Percentiles rank a stretch among this genome's conserved stretches.
Evolutionary conservation across 768 basidiomycete genomes (phyloP).

Genomic region (Collybia nuda): DNA sequence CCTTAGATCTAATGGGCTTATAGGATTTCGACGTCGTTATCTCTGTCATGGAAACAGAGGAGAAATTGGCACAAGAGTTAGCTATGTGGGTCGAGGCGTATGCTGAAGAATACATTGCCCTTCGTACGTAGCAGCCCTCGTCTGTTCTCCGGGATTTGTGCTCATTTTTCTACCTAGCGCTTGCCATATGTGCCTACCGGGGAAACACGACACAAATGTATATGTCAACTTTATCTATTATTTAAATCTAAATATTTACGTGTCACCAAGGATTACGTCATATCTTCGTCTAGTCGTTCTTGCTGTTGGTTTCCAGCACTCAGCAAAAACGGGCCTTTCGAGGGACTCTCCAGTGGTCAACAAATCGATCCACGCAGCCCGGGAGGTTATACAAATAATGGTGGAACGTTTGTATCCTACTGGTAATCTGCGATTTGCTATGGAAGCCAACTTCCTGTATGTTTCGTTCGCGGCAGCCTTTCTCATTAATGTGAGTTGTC

Average conservation of each 20-base stretch:
- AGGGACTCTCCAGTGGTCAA: slow-evolving; percentile 42
- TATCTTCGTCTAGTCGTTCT: slow-evolving; percentile 60
- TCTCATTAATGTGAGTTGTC: slow-evolving; percentile 50
- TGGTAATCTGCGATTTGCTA: slow-evolving; percentile 53
- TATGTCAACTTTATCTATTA: slow-evolving; percentile 5
- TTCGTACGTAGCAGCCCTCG: slow-evolving; percentile 26
- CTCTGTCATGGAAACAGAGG: slow-evolving; percentile 35
- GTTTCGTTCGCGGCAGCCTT: slow-evolving; percentile 62
- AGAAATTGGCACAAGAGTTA: slow-evolving; percentile 33
- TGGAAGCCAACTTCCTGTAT: slow-evolving; percentile 51
- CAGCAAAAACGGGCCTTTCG: slow-evolving; percentile 35
- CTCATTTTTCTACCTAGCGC: slow-evolving; percentile 24
- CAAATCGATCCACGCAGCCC: slow-evolving; percentile 54
- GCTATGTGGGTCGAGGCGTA: slow-evolving; percentile 40
- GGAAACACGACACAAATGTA: slow-evolving; percentile 44
- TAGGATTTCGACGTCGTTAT: slow-evolving; percentile 35
- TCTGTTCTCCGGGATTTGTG: neutral
- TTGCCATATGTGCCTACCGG: slow-evolving; percentile 43
- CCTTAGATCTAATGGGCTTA: too few relatives aligned
- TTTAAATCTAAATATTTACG: slow-evolving; percentile 1
- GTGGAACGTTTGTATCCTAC: slow-evolving; percentile 52
- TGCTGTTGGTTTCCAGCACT: slow-evolving; percentile 52
- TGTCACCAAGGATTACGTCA: slow-evolving; percentile 40
- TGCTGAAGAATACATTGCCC: slow-evolving; percentile 31
- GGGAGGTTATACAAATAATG: slow-evolving; percentile 54